Conservation (phyloP, 1,139 yeast genomes). For the Magnusiomyces paraingens region DNA sequence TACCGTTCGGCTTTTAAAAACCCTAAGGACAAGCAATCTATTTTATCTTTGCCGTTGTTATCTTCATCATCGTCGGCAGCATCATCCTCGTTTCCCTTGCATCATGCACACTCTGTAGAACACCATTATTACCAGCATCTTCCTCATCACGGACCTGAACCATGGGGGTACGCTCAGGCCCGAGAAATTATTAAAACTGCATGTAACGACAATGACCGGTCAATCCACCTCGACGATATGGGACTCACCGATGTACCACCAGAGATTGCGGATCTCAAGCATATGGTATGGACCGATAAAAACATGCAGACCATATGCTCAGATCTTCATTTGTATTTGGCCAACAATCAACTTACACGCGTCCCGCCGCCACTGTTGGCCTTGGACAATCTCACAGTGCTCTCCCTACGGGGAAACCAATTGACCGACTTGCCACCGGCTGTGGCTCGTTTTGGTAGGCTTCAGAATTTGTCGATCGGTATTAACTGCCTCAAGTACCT, state of each 20-base stretch:
- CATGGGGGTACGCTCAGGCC: background rate
- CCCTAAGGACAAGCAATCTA: no score
- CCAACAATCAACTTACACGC: conserved; percentile 44
- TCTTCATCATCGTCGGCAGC: no score
- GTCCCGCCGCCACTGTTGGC: conserved; percentile 49
- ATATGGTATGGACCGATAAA: conserved; percentile 13
- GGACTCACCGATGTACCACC: conserved; percentile 24
- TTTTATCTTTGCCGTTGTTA: no score
- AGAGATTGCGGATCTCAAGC: conserved; percentile 25
- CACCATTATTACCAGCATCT: no score
- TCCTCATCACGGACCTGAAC: background rate
- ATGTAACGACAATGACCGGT: background rate
- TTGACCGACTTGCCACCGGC: conserved; percentile 48
- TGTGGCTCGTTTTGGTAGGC: conserved; percentile 39
- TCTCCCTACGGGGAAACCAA: conserved; percentile 48
- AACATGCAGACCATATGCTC: conserved; percentile 5
- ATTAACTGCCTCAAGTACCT: conserved; percentile 46
- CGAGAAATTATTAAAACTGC: conserved; percentile 11
- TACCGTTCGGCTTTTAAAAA: no score
- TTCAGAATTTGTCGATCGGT: conserved; percentile 47
- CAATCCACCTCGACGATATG: conserved; percentile 26
- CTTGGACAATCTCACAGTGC: conserved; percentile 45
- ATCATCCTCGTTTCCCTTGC: no score
- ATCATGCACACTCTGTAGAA: no score
- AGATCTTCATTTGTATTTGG: conserved; percentile 35